Percentiles rank a stretch among this genome's conserved stretches.
Conservation (phyloP, 441 rosid species). For the Erodium trifolium region DNA sequence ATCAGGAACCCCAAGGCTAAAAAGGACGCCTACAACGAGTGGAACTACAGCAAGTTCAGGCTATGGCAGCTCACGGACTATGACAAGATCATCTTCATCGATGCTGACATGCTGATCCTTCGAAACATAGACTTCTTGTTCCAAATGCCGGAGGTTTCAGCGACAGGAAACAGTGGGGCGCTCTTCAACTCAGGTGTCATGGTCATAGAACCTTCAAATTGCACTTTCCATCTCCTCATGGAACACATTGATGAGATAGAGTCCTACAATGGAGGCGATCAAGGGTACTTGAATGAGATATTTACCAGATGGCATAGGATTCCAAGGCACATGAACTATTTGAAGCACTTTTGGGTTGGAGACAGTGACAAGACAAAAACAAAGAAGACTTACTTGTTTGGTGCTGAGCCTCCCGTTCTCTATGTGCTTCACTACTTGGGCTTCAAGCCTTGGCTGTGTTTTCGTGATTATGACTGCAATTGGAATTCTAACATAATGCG, state of each 20-base stretch:
- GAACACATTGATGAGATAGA: conserved; percentile 45
- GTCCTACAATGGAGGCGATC: conserved; percentile 97
- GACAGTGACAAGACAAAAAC: conserved; percentile 56
- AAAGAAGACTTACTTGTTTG: conserved; percentile 69
- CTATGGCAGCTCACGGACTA: conserved; percentile 84
- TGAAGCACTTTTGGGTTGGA: conserved; percentile 60
- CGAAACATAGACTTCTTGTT: conserved; percentile 68
- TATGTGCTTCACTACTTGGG: conserved; percentile 81
- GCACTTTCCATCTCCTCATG: conserved; percentile 64
- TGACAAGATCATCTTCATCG: conserved; percentile 74
- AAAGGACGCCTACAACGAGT: conserved; percentile 63
- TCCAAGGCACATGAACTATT: conserved; percentile 65
- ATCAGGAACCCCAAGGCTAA: conserved; percentile 74
- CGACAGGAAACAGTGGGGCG: conserved; percentile 74
- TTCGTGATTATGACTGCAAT: conserved; percentile 89
- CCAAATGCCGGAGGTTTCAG: conserved; percentile 77
- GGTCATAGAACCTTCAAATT: conserved; percentile 88
- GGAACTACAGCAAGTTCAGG: conserved; percentile 82
- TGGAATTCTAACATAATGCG: conserved; percentile 48
- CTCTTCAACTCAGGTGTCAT: conserved; percentile 83
- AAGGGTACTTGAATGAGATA: conserved; percentile 74
- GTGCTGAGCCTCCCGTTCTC: conserved; percentile 67
- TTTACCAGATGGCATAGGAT: conserved; percentile 90
- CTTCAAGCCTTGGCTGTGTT: conserved; percentile 83
- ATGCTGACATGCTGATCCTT: conserved; percentile 67